Evolutionary conservation across 2,329 filamentous ascomycete genomes (phyloP).

Genomic region (Myriosclerotinia duriaeana): DNA sequence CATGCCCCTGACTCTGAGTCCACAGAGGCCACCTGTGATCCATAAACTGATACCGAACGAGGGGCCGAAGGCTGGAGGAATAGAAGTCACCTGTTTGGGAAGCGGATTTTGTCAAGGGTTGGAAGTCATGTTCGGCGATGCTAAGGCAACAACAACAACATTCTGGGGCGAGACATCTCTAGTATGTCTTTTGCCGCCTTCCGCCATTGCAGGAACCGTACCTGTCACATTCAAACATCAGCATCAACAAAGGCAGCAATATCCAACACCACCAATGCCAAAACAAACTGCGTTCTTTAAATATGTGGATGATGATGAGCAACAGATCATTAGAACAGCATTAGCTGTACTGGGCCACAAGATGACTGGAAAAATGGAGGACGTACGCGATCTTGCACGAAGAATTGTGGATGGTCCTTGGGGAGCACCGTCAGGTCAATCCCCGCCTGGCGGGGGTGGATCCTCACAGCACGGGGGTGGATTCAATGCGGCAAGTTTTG

Average conservation of each 20-base stretch:
- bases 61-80: slow-evolving; percentile 78
- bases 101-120: slow-evolving; percentile 76
- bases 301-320: slow-evolving; percentile 70
- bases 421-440: slow-evolving; percentile 47
- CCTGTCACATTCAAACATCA: slow-evolving; percentile 59
- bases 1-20: slow-evolving; percentile 51
- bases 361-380: slow-evolving; percentile 61
- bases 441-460: slow-evolving; percentile 48
- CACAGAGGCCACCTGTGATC: slow-evolving; percentile 62
- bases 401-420: slow-evolving; percentile 56
- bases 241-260: slow-evolving; percentile 45
- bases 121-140: slow-evolving; percentile 81
- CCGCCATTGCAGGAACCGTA: slow-evolving; percentile 57
- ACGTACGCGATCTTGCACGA: slow-evolving; percentile 61
- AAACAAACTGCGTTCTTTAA: slow-evolving; percentile 61
- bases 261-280: slow-evolving; percentile 46
- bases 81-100: slow-evolving; percentile 82
- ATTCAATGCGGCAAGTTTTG: slow-evolving; percentile 43
- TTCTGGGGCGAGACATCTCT: slow-evolving; percentile 64
- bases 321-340: slow-evolving; percentile 66
- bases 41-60: slow-evolving; percentile 82
- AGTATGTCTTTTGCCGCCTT: slow-evolving; percentile 62
- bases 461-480: slow-evolving; percentile 46
- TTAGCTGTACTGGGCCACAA: slow-evolving; percentile 64
- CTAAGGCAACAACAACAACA: slow-evolving; percentile 60